Evolutionary conservation across 1,284 basidiomycete species (phyloP).

Genomic region (Malassezia psittaci): DNA sequence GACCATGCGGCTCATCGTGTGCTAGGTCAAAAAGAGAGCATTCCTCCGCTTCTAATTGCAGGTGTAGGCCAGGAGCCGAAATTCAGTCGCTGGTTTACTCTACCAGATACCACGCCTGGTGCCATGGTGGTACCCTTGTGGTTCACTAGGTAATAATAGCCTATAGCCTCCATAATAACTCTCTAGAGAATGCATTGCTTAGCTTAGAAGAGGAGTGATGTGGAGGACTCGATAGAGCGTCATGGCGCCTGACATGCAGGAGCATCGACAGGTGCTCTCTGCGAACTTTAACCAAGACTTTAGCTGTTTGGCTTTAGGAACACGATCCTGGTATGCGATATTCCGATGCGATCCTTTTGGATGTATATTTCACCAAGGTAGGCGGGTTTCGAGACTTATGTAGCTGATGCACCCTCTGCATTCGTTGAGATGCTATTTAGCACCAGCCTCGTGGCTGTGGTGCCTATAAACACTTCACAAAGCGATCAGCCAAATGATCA

Average conservation of each 20-base stretch:
- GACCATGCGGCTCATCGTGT: conserved; percentile 8
- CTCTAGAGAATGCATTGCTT: too few species aligned
- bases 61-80: conserved; percentile 78
- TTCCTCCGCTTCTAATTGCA: conserved; percentile 57
- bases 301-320: conserved; percentile 86
- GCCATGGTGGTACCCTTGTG: conserved; percentile 55
- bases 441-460: conserved; percentile 89
- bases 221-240: not conserved
- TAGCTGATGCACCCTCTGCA: conserved; percentile 77
- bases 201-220: not conserved
- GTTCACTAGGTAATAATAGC: not conserved
- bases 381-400: conserved; percentile 32
- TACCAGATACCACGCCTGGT: conserved; percentile 65
- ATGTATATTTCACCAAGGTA: conserved; percentile 84
- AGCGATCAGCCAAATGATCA: conserved; percentile 48
- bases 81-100: conserved; percentile 72
- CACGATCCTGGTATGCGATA: conserved; percentile 88
- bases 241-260: not conserved
- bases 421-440: conserved; percentile 99
- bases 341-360: conserved; percentile 97
- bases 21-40: conserved; percentile 21
- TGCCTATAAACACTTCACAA: conserved; percentile 57
- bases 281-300: conserved; percentile 39
- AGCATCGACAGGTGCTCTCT: conserved; percentile 19
- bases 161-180: too few species aligned